Base-by-base conservation (phyloP, 805 yeast genomes). In the Myxozyma neotropica region DNA sequence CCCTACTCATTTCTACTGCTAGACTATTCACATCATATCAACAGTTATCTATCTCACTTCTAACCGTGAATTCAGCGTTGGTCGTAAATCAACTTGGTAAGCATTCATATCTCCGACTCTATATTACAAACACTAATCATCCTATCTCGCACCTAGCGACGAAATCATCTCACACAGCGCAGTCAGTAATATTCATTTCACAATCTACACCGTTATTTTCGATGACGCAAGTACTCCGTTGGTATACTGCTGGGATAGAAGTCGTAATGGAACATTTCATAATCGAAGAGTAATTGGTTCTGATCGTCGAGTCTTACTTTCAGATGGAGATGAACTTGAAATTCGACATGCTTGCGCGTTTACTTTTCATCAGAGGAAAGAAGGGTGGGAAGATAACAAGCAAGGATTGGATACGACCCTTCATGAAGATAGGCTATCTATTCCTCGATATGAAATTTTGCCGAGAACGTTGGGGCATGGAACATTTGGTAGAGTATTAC, bases 181-280 rank as follows among this genome's bases (percentile, higher is more conserved):
- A 8, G 68, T 62, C 27, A 61, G 67, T 40, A 53, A 35, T 17
- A 48, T 55, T 13, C 69, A 66, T 39, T 64, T 66, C 49, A 57
- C 61, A 21, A 46, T 66, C 29, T 66, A 66, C 46, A 33, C 39
- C n/a, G 63, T 66, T 12, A 50, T 55, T 15, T 64, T 66, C 39
- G 69, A 66, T 46, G 61, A 66, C n/a, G 38, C 48, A 10, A 45
- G 53, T 21, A 31, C 56, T n/a, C 67, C 68, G 2, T 46, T 66
- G 36, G 61, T 66, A 8, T 66, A 66, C 43, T 64, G 69, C 53
- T 53, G 57, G 57, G 69, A 66, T 36, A 48, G 54, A 15, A 61
- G 67, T 42, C 54, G 66, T 15, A 66, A 66, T 49, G 69, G 69
- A 3, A 66, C 69, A 8, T 66, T 62, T 31, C 60, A 55, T 31